phyloP scores from a whole-genome alignment of 1,139 yeast species.

The Komagataea norvegica region DNA sequence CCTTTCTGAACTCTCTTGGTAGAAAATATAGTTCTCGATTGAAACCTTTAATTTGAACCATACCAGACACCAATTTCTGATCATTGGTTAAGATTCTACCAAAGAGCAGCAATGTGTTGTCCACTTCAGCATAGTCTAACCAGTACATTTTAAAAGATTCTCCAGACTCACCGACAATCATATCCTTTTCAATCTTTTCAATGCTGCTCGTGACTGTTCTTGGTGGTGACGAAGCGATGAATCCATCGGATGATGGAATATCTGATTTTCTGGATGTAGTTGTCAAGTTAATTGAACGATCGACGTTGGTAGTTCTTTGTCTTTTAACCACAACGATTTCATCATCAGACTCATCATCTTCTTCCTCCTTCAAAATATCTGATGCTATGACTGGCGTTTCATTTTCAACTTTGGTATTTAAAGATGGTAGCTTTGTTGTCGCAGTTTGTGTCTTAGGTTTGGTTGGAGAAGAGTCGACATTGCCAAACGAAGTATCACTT shows the following conservation, averaged over 20 bases:
- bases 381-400: constrained; percentile 10
- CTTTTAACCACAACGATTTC: constrained; percentile 33
- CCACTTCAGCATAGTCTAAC: constrained; percentile 84
- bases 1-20: constrained; percentile 50
- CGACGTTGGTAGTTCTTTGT: constrained; percentile 29
- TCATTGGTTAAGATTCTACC: constrained; percentile 71
- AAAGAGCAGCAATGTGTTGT: constrained; percentile 64
- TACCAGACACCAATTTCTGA: constrained; percentile 57
- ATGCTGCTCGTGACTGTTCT: constrained; percentile 27
- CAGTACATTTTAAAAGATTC: constrained; percentile 69
- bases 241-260: constrained; percentile 8
- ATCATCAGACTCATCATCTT: constrained; percentile 28
- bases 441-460: constrained; percentile 12
- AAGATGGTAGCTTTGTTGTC: constrained; percentile 5
- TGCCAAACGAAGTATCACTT: constrained; percentile 21
- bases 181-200: constrained; percentile 44
- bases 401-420: constrained; percentile 1
- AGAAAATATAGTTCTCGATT: constrained; percentile 71
- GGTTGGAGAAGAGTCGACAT: constrained; percentile 26
- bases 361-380: constrained; percentile 9
- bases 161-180: constrained; percentile 37
- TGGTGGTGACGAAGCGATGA: constrained; percentile 22
- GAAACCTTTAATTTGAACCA: constrained; percentile 71
- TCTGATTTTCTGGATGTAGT: constrained; percentile 15
- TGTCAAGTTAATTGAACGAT: constrained; percentile 29